These are phyloP conservation scores for Aspergillus sclerotioniger DNA, from an alignment of 495 filamentous ascomycete genomes.

Conservation along the genomic window DNA sequence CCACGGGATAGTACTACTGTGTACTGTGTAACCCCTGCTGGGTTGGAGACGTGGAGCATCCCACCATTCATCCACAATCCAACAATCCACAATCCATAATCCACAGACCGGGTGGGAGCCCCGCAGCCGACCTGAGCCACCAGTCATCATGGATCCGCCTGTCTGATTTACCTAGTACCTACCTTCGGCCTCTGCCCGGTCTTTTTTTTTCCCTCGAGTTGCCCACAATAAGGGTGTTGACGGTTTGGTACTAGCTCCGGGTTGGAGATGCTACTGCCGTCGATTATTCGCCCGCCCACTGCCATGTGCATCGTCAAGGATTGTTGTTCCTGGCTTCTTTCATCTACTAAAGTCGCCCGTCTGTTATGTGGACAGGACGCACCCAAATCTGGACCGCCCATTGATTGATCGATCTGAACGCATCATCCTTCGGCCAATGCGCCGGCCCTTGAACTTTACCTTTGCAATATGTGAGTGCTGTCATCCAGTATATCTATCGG, in stretches of 20 bases:
- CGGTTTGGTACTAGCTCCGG: too few species aligned
- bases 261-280: too few species aligned
- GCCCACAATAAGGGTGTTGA: too few species aligned
- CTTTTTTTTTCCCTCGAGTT: not conserved
- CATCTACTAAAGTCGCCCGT: not conserved
- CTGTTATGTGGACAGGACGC: not conserved
- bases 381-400: not conserved
- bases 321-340: not conserved
- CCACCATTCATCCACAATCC: not conserved
- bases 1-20: too few species aligned
- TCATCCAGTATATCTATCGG: constrained; percentile 7
- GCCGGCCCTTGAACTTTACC: not conserved
- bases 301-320: not conserved
- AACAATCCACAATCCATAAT: not conserved
- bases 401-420: not conserved
- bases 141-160: not conserved
- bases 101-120: not conserved
- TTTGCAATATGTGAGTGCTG: constrained; percentile 20
- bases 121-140: not conserved
- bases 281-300: not conserved
- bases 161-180: too few species aligned
- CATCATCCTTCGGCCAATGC: not conserved
- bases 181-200: not conserved
- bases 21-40: too few species aligned
- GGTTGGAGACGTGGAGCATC: too few species aligned